A percentile compares a stretch with the other conserved stretches of the same genome.
Evolutionary conservation across 805 yeast genomes (phyloP).

Genomic region (Candida boidinii): DNA sequence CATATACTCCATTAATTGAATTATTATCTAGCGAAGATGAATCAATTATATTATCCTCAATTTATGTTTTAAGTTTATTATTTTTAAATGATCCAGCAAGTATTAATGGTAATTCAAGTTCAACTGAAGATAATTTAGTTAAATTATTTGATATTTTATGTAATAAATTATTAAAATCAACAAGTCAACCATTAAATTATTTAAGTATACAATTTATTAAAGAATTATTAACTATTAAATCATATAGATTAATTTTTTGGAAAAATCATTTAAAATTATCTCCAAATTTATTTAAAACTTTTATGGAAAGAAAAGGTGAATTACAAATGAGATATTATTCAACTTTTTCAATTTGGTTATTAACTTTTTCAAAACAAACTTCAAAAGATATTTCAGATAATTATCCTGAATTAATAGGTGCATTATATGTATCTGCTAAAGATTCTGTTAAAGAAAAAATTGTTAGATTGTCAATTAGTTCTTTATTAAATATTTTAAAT

Average conservation of each 20-base stretch:
- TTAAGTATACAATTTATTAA: conserved; percentile 59
- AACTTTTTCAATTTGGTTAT: conserved; percentile 74
- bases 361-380: conserved; percentile 60
- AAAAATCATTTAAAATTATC: conserved; percentile 30
- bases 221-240: conserved; percentile 46
- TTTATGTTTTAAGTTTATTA: conserved; percentile 45
- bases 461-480: conserved; percentile 73
- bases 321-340: conserved; percentile 81
- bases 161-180: conserved; percentile 18
- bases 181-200: conserved; percentile 44
- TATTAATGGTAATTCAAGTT: conserved; percentile 3
- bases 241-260: conserved; percentile 48
- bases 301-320: conserved; percentile 36
- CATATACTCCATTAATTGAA: conserved; percentile 43
- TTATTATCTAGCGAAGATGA: conserved; percentile 48
- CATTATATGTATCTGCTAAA: conserved; percentile 51
- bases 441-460: conserved; percentile 89
- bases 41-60: conserved; percentile 44
- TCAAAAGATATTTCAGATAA: conserved; percentile 38
- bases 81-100: conserved; percentile 22
- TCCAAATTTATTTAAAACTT: conserved; percentile 40
- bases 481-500: conserved; percentile 52
- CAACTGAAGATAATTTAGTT: conserved; percentile 27
- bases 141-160: conserved; percentile 30
- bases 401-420: conserved; percentile 47